A percentile compares a stretch with the other conserved stretches of the same genome.
Evolutionary conservation across 805 yeast genomes (phyloP).

Genomic region (Ascoidea tarda): DNA sequence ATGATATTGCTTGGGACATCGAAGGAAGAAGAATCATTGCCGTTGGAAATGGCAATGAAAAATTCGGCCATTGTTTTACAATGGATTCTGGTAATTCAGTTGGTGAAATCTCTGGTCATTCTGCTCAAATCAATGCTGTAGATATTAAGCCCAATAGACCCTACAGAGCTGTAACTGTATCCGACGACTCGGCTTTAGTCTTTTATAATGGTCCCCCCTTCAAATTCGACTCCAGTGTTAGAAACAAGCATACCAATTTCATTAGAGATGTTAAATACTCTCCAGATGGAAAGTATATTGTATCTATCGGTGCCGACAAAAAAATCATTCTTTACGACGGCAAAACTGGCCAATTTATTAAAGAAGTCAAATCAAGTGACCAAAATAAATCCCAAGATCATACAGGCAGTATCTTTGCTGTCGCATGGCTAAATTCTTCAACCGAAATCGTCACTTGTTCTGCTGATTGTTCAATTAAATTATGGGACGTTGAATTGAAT

Average conservation of each 20-base stretch:
- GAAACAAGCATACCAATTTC: constrained; percentile 66
- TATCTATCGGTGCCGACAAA: constrained; percentile 80
- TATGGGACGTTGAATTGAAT: constrained; percentile 39
- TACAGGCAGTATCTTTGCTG: constrained; percentile 68
- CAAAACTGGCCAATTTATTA: constrained; percentile 61
- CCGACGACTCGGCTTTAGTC: constrained; percentile 78
- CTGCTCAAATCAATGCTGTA: constrained; percentile 71
- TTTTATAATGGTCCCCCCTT: constrained; percentile 91
- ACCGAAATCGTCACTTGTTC: constrained; percentile 60
- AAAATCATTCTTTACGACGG: constrained; percentile 73
- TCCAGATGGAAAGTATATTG: constrained; percentile 62
- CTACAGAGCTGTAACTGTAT: constrained; percentile 82
- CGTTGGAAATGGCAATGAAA: constrained; percentile 88
- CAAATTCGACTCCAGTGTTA: constrained; percentile 59
- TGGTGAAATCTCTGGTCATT: constrained; percentile 92
- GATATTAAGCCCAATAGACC: constrained; percentile 80
- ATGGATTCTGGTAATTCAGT: constrained; percentile 95
- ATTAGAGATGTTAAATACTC: constrained; percentile 73
- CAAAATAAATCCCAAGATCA: constrained; percentile 28
- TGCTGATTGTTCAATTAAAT: constrained; percentile 65
- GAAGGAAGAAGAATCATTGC: constrained; percentile 80
- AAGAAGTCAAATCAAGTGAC: constrained; percentile 29
- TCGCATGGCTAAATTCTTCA: constrained; percentile 53
- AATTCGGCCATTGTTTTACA: constrained; percentile 84
- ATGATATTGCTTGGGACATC: constrained; percentile 83